A percentile compares a stretch with the other conserved stretches of the same genome.
Conservation (phyloP, 177 flowering plant genomes). For the Telopea speciosissima region DNA sequence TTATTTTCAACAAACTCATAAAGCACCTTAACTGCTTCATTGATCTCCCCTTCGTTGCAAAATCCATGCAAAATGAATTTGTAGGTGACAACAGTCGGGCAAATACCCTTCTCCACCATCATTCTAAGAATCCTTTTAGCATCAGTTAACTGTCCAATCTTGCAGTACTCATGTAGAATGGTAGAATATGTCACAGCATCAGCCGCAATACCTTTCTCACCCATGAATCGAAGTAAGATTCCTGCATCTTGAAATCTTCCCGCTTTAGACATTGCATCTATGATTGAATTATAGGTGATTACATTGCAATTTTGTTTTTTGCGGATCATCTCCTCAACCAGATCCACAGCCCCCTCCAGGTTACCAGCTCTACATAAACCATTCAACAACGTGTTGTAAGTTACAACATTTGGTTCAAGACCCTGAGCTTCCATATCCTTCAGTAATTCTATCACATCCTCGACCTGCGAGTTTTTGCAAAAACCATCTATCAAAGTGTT, state of each 20-base stretch:
- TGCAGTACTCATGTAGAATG: constrained; percentile 13
- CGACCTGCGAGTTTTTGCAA: constrained; percentile 4
- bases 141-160: constrained; percentile 13
- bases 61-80: constrained; percentile 8
- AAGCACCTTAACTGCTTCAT: constrained; percentile 14
- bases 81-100: constrained; percentile 11
- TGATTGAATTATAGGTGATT: constrained; percentile 15
- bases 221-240: constrained; percentile 10
- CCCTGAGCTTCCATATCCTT: constrained; percentile 14
- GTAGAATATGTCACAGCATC: constrained; percentile 19
- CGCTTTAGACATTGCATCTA: constrained; percentile 15
- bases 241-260: constrained; percentile 17
- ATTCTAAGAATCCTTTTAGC: constrained; percentile 4
- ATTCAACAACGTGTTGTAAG: constrained; percentile 14
- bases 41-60: constrained; percentile 15
- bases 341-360: constrained; percentile 8
- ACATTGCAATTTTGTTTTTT: constrained; percentile 8
- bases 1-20: constrained; percentile 9
- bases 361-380: constrained; percentile 14
- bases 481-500: constrained; percentile 10
- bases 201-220: constrained; percentile 16
- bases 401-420: constrained; percentile 17
- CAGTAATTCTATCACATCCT: constrained; percentile 12
- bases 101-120: constrained; percentile 15
- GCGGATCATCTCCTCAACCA: constrained; percentile 14